Percentiles rank a stretch among this genome's conserved stretches.
These are phyloP conservation scores for Neonectria coccinea DNA, from an alignment of 2,329 filamentous ascomycete genomes.

Conservation along the genomic window DNA sequence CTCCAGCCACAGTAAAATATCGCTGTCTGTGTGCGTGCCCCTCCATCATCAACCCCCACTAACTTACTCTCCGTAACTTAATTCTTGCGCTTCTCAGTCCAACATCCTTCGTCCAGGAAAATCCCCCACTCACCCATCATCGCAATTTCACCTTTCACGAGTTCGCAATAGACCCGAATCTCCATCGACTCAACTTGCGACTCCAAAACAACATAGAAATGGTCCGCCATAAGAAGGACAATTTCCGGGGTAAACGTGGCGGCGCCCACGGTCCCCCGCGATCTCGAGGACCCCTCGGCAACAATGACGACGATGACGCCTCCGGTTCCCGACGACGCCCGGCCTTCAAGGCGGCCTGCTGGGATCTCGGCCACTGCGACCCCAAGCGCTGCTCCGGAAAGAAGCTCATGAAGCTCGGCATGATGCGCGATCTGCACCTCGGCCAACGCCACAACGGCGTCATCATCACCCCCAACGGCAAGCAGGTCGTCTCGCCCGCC, in stretches of 20 bases:
- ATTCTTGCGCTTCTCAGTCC: background rate
- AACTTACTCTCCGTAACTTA: constrained; percentile 2
- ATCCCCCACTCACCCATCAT: background rate
- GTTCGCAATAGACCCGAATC: background rate
- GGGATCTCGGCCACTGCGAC: constrained; percentile 98
- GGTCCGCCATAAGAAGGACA: constrained; percentile 97
- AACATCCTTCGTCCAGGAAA: constrained; percentile 6
- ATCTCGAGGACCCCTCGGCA: constrained; percentile 60
- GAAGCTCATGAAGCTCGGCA: constrained; percentile 87
- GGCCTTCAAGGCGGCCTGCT: constrained; percentile 91
- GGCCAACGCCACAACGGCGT: constrained; percentile 93
- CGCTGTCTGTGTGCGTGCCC: constrained; percentile 3
- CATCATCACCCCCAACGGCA: constrained; percentile 95
- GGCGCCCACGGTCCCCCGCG: constrained; percentile 68
- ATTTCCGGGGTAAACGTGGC: constrained; percentile 79
- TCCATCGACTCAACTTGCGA: background rate
- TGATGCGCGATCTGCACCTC: constrained; percentile 93
- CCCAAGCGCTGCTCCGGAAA: constrained; percentile 97
- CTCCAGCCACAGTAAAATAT: background rate
- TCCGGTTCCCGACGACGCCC: constrained; percentile 56
- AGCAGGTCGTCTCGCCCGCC: constrained; percentile 83
- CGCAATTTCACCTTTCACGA: background rate
- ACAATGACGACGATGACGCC: constrained; percentile 54
- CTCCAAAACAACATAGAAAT: constrained; percentile 58
- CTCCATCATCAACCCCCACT: constrained; percentile 15